Evolutionary conservation across 768 basidiomycete genomes (phyloP), one percentile per base, ranked within the genome.

Genomic region (Naematelia encephala): DNA sequence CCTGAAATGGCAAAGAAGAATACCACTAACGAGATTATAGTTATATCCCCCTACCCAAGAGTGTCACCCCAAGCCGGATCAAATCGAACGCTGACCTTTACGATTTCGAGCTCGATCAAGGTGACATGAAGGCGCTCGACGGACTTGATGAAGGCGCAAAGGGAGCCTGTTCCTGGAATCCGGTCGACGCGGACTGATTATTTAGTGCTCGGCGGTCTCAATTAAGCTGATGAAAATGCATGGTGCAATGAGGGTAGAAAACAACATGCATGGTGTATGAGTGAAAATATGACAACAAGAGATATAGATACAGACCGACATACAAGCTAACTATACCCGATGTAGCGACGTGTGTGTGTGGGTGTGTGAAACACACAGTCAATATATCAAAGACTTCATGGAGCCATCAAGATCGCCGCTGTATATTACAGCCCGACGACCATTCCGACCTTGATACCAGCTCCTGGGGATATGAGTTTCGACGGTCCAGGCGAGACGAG

Each of bases 91-190:
- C 64, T 10, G 59, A 68, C 8, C 49, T 72, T n/a, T 72, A 84
- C 60, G 86, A 89, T 68, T 93, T 93, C 66, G 83, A 84, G 54
- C 79, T 96, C 21, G 75, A 72, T 48, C 72, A 75, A 22, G 85
- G 84, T 45, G 90, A 92, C 54, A 84, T 94, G 80, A 66, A 67
- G 0, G 75, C 73, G 25, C 78, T 96, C 12, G 85, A 91, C 70
- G 79, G 75, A 0, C 80, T 94, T 1, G 90, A 94, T 70, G 77
- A 80, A 51, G 92, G 89, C 0, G 81, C 85, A 51, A 82, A 80
- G 0, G 91, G 91, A 1, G 84, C 87, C 0, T 78, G 88, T 45
- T 86, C 83, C 61, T 94, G 91, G 92, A 90, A 94, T 69, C 90
- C 90, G 4, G 83, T 91, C 27, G 81, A 88, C 64, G 22, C 16